Base-by-base conservation (phyloP, 2,329 filamentous ascomycete genomes). In the Annulohypoxylon truncatum region DNA sequence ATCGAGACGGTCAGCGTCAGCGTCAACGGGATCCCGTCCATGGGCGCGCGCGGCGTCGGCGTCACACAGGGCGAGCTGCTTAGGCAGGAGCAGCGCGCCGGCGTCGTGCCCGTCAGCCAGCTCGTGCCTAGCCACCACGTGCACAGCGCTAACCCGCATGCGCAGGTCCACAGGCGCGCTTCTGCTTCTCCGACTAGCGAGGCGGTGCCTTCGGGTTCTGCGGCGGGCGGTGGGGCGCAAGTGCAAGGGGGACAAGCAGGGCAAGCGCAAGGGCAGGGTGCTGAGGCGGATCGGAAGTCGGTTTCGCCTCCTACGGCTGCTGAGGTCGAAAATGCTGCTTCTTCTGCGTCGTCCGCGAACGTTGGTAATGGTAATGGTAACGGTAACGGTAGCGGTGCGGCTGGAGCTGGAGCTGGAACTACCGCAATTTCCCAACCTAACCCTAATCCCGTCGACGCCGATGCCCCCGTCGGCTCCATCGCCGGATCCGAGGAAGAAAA, bases 41-140 rank as follows among this genome's bases (percentile, higher is more conserved):
- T 84, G 65, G 80, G 80, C 61, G 78, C 81, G 69, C 79, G 69
- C 76, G 85, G 76, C 20, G 68, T 81, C 44, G 91, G 87, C 28
- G 87, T 94, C 55, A 94, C 92, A 0, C 93, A 97, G 79, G 93
- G 93, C 50, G 93, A 96, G 78, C 83, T 96, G 20, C 82, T 96
- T 22, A 85, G 93, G n/a, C 92, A 96, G 79, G 93, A 96, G 77
- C 93, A 96, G 79, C 88, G 91, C 75, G 91, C 92, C 1, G 92
- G 92, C 35, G 88, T 95, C 13, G 90, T 95, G 5, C 91, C 92
- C 22, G 85, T 89, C 31, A 87, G 83, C 61, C 89, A 91, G 75
- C 80, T 88, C 22, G 79, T 82, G 42, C 80, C 85, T 54, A 78
- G 75, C 42, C 82, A 81, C 56, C 72, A 76, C 64, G 54, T 75